These are phyloP conservation scores for Carex scoparia DNA, from an alignment of 176 grass and related monocot genomes.

Conservation along the genomic window DNA sequence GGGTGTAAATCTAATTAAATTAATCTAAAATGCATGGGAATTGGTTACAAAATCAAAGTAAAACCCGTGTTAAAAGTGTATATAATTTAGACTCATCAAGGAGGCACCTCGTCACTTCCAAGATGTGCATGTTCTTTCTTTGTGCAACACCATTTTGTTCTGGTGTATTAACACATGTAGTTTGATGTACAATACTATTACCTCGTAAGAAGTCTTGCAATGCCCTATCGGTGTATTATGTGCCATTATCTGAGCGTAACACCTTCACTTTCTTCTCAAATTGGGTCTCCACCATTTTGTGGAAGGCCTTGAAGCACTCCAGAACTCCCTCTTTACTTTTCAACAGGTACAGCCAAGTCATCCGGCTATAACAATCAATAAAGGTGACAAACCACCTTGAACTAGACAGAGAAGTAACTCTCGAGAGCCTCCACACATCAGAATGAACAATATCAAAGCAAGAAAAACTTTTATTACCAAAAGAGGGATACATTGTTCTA, in stretches of 20 bases:
- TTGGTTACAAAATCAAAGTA: no score
- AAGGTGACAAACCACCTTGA: not conserved
- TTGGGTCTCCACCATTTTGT: not conserved
- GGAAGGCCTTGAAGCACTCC: not conserved
- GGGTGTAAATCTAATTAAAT: no score
- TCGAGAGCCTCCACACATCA: not conserved
- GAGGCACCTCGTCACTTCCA: not conserved
- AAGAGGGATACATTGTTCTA: not conserved
- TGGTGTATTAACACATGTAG: not conserved
- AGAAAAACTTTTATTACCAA: not conserved
- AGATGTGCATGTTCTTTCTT: not conserved
- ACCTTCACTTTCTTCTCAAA: not conserved
- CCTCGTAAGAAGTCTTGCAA: not conserved
- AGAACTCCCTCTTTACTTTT: not conserved
- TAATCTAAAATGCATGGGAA: no score
- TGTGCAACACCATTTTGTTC: not conserved
- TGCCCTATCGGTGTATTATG: not conserved
- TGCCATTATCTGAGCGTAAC: not conserved
- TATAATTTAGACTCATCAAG: not conserved
- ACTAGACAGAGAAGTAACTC: not conserved
- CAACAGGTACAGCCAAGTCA: not conserved
- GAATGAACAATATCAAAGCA: not conserved
- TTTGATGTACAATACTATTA: not conserved
- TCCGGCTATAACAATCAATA: not conserved
- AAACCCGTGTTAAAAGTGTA: no score